Conservation (phyloP, 306 rosid species). For the Medicago lupulina region DNA sequence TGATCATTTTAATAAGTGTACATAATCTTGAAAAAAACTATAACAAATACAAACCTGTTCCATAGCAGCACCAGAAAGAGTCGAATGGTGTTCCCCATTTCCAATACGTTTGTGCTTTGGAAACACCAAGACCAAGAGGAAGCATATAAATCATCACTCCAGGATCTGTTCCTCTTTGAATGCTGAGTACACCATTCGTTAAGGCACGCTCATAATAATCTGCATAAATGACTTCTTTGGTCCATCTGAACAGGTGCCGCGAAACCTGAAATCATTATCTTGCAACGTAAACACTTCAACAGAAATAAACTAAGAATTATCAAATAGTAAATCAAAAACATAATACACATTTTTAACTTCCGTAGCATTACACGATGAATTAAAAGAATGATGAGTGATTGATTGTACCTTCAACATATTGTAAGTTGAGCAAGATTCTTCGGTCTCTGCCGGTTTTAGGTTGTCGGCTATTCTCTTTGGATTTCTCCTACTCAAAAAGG, state of each 20-base stretch:
- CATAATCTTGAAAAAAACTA: neutral
- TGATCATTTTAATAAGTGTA: too few species aligned
- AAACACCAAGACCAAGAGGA: slow-evolving; percentile 70
- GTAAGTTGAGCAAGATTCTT: slow-evolving; percentile 91
- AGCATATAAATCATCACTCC: slow-evolving; percentile 97
- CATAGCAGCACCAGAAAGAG: slow-evolving; percentile 93
- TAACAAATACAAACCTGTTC: slow-evolving; percentile 64
- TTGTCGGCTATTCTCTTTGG: slow-evolving; percentile 73
- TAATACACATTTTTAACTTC: too few species aligned
- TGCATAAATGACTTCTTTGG: slow-evolving; percentile 78
- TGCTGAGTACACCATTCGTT: slow-evolving; percentile 84
- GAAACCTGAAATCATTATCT: slow-evolving; percentile 66
- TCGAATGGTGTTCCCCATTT: slow-evolving; percentile 71
- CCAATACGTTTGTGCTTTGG: slow-evolving; percentile 64
- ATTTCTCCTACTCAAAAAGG: slow-evolving; percentile 54
- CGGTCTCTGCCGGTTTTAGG: slow-evolving; percentile 62
- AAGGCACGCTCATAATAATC: slow-evolving; percentile 93
- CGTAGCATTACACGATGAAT: neutral
- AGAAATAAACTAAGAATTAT: slow-evolving; percentile 2
- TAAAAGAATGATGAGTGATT: slow-evolving; percentile 1
- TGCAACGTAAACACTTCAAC: neutral
- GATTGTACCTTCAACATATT: slow-evolving; percentile 88
- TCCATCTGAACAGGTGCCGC: slow-evolving; percentile 84
- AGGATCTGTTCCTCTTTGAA: slow-evolving; percentile 93
- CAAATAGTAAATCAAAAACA: slow-evolving; percentile 4